Conservation (phyloP, 2,329 filamentous ascomycete genomes). For the Aotearoamyces nothofagi region DNA sequence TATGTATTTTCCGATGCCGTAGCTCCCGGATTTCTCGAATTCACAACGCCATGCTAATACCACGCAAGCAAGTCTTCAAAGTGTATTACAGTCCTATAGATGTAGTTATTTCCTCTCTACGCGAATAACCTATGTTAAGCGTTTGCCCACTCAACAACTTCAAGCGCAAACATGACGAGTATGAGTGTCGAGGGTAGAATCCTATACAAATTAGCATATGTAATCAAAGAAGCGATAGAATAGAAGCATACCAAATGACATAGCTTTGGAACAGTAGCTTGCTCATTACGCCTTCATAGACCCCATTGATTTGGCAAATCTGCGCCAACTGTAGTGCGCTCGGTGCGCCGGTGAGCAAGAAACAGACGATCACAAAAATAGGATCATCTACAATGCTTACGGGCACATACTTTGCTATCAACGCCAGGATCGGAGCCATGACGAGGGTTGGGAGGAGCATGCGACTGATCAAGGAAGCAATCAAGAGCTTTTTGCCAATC, state of each 20-base stretch:
- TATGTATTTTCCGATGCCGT: too few species aligned
- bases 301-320: slow-evolving; percentile 96
- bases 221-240: not conserved
- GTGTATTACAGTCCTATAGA: too few species aligned
- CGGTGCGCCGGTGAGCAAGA: slow-evolving; percentile 85
- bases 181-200: slow-evolving; percentile 87
- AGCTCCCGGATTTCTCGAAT: too few species aligned
- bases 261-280: slow-evolving; percentile 91
- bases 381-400: slow-evolving; percentile 93
- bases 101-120: too few species aligned
- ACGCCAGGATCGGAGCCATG: slow-evolving; percentile 79
- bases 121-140: slow-evolving; percentile 2
- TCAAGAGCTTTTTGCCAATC: slow-evolving; percentile 60
- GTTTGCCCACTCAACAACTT: slow-evolving; percentile 78
- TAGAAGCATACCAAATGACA: slow-evolving; percentile 62
- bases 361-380: slow-evolving; percentile 96
- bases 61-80: too few species aligned
- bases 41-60: too few species aligned
- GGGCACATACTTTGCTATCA: slow-evolving; percentile 80
- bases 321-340: slow-evolving; percentile 90
- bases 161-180: slow-evolving; percentile 79
- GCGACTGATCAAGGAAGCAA: slow-evolving; percentile 72
- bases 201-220: slow-evolving; percentile 27
- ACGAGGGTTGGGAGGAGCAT: slow-evolving; percentile 87
- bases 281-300: slow-evolving; percentile 91